Percentiles rank a stretch among this genome's conserved stretches.
Evolutionary conservation across 495 filamentous ascomycete species (phyloP).

Genomic region (Hypomontagnella monticulosa): DNA sequence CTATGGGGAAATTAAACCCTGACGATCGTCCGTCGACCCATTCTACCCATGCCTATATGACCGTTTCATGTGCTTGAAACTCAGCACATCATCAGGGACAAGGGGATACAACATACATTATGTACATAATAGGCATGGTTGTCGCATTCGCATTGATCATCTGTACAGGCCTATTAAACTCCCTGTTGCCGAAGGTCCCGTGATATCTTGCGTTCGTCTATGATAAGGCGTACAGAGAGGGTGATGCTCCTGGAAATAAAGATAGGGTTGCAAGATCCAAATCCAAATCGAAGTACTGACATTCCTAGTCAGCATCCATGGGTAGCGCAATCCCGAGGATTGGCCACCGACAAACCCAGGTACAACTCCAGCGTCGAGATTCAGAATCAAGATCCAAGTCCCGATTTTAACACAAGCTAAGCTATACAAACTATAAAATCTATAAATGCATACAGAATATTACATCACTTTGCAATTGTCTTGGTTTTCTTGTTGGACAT

Average conservation of each 20-base stretch:
- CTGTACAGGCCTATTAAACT: slow-evolving; percentile 10
- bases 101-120: not conserved
- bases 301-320: slow-evolving; percentile 6
- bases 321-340: too few species aligned
- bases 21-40: slow-evolving; percentile 27
- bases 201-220: not conserved
- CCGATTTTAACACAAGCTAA: not conserved
- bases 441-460: slow-evolving; percentile 1
- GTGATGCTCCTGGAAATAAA: too few species aligned
- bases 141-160: slow-evolving; percentile 31
- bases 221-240: not conserved
- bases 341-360: not conserved
- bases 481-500: slow-evolving; percentile 13
- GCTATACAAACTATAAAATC: not conserved
- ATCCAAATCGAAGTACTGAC: too few species aligned
- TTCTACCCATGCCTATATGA: slow-evolving; percentile 31
- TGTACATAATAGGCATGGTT: slow-evolving; percentile 8
- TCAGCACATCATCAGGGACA: slow-evolving; percentile 30
- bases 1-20: slow-evolving; percentile 34
- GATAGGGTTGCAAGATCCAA: too few species aligned
- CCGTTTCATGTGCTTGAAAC: slow-evolving; percentile 45
- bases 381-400: not conserved
- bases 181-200: not conserved
- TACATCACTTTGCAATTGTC: not conserved
- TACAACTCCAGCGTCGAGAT: slow-evolving; percentile 5